Evolutionary conservation across 2,329 filamentous ascomycete genomes (phyloP).

Genomic region (Microdochium nivale): DNA sequence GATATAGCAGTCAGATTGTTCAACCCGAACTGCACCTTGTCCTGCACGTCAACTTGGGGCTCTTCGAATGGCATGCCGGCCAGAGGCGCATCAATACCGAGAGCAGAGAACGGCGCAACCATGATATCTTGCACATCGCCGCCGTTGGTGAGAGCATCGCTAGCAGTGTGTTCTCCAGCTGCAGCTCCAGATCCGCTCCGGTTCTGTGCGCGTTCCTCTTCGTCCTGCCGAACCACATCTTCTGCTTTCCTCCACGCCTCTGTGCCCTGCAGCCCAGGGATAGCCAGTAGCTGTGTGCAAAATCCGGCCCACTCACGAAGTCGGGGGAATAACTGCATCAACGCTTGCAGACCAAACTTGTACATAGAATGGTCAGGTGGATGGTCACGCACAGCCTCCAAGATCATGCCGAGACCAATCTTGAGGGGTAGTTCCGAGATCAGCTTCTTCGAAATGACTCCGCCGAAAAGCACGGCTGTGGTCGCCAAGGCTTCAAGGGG

Average conservation of each 20-base stretch:
- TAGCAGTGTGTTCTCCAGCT: slow-evolving; percentile 23
- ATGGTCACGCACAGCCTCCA: slow-evolving; percentile 90
- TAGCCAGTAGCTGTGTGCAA: slow-evolving; percentile 75
- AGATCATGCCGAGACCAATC: slow-evolving; percentile 91
- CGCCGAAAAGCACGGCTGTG: slow-evolving; percentile 92
- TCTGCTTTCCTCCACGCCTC: slow-evolving; percentile 78
- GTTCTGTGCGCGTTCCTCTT: slow-evolving; percentile 48
- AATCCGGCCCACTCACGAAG: slow-evolving; percentile 94
- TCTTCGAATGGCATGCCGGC: slow-evolving; percentile 64
- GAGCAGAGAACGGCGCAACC: slow-evolving; percentile 65
- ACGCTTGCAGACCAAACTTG: slow-evolving; percentile 91
- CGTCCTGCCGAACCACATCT: slow-evolving; percentile 64
- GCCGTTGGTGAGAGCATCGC: slow-evolving; percentile 59
- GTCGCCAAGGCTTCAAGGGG: slow-evolving; percentile 93
- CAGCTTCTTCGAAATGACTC: slow-evolving; percentile 88
- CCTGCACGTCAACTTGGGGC: slow-evolving; percentile 75
- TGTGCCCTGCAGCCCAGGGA: slow-evolving; percentile 73
- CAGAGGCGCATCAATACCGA: slow-evolving; percentile 65
- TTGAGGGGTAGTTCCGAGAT: slow-evolving; percentile 86
- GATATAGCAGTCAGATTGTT: slow-evolving; percentile 95
- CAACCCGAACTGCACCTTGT: slow-evolving; percentile 89
- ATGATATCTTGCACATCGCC: slow-evolving; percentile 59
- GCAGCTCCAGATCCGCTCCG: slow-evolving; percentile 40
- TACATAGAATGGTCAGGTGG: slow-evolving; percentile 84
- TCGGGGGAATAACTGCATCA: slow-evolving; percentile 77